Evolutionary conservation across 306 rosid species (phyloP).

Genomic region (Sechiopsis laciniata): DNA sequence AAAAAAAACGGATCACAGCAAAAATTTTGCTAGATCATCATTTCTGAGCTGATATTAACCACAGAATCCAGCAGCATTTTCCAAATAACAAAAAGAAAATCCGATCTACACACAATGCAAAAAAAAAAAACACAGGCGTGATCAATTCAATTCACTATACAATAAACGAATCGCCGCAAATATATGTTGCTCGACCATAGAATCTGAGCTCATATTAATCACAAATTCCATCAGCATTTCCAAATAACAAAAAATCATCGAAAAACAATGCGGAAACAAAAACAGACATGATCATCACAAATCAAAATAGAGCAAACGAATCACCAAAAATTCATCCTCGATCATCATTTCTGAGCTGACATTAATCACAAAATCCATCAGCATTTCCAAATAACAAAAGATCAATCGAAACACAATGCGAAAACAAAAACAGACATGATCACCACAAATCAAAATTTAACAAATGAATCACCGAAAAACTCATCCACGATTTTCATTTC

Average conservation of each 20-base stretch:
- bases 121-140: not conserved
- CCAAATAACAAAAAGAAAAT: not conserved
- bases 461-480: not conserved
- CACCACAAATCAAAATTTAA: not conserved
- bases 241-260: not conserved
- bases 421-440: not conserved
- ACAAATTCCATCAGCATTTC: not conserved
- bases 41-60: constrained; percentile 7
- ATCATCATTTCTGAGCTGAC: not conserved
- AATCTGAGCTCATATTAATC: too few species aligned
- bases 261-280: not conserved
- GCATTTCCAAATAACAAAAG: not conserved
- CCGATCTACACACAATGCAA: not conserved
- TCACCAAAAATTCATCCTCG: not conserved
- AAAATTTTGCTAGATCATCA: not conserved
- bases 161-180: constrained; percentile 12
- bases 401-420: not conserved
- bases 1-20: not conserved
- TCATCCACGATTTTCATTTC: not conserved
- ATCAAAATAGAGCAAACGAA: not conserved
- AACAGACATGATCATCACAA: not conserved
- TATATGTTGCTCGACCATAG: too few species aligned
- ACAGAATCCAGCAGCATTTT: not conserved
- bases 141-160: not conserved
- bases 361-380: not conserved